Percentiles rank a stretch among this genome's conserved stretches.
Evolutionary conservation across 164 flowering plant genomes (phyloP).

Genomic region (Echeveria elegans): DNA sequence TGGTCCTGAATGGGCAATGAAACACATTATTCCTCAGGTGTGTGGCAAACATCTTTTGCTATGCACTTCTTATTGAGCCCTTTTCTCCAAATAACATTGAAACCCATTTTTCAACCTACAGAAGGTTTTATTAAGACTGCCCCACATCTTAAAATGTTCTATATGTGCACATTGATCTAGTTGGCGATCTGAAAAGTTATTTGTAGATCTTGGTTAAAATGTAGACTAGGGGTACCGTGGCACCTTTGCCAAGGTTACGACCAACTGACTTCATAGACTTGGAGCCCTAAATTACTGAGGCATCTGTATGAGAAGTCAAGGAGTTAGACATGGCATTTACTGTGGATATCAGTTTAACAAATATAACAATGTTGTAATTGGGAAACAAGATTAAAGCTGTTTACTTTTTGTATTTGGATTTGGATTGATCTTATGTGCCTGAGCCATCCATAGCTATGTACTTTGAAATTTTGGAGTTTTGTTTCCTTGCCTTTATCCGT

Average conservation of each 20-base stretch:
- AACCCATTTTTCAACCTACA: not conserved
- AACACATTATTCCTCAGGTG: constrained; percentile 73
- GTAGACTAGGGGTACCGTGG: too few relatives aligned
- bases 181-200: not conserved
- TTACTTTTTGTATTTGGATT: not conserved
- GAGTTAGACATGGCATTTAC: too few relatives aligned
- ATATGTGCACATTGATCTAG: not conserved
- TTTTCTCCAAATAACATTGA: not conserved
- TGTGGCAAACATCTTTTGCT: not conserved
- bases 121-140: too few relatives aligned
- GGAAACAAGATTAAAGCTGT: not conserved
- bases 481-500: not conserved
- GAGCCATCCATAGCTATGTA: not conserved
- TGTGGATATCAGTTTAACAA: not conserved
- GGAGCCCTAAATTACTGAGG: not conserved
- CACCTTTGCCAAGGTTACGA: too few relatives aligned
- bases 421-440: not conserved
- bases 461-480: not conserved
- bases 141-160: too few relatives aligned
- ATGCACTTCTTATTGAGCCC: not conserved
- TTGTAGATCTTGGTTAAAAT: not conserved
- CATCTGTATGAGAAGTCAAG: too few relatives aligned
- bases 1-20: constrained; percentile 85
- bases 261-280: too few relatives aligned
- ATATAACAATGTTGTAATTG: not conserved